Evolutionary conservation across 2,329 filamentous ascomycete genomes (phyloP), one percentile per base, ranked within the genome.

Genomic region (Polychaeton citri): DNA sequence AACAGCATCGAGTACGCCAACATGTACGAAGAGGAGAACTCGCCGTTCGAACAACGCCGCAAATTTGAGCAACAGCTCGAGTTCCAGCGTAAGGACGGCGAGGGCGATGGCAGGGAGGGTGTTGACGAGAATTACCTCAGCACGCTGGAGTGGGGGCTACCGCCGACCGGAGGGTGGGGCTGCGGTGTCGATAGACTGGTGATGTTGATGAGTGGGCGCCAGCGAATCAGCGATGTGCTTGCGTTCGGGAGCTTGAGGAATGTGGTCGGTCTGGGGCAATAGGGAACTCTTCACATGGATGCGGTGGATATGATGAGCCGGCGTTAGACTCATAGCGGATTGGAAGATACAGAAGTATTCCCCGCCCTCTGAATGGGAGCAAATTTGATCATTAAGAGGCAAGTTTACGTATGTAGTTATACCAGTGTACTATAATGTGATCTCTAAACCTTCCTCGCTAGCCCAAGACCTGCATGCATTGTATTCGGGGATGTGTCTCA

Each of bases 11-110:
- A 98, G 55, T 70, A 94, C 20, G 84, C 88, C 41, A 98, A 98
- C 59, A 92, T 88, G 65, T 98, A 98, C 58, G 90, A 98, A 58
- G 90, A 98, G 61, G 90, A 98, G 57, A 98, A 98, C 58, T 82
- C 84, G 35, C 90, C 90, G 0, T 77, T 81, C 36, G 81, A 80
- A 49, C 90, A 98, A 62, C 71, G 82, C 32, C 68, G 72, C 37
- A 98, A 98, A 59, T 86, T 98, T 44, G 60, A 76, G 32, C 69
- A 71, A 43, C 75, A 79, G 50, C 40, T 59, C 5, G 48, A 53
- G 13, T 54, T 52, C 9, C 47, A 55, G 5, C 59, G 57, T 15
- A 52, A 50, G 5, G 62, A 62, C 38, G 63, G 59, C 1, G 65
- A 66, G 2, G 39, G 66, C 64, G 12, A 64, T 62, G 21, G 66